phyloP scores from a whole-genome alignment of 805 yeast genomes.

The Saccharomycopsis guyanensis region DNA sequence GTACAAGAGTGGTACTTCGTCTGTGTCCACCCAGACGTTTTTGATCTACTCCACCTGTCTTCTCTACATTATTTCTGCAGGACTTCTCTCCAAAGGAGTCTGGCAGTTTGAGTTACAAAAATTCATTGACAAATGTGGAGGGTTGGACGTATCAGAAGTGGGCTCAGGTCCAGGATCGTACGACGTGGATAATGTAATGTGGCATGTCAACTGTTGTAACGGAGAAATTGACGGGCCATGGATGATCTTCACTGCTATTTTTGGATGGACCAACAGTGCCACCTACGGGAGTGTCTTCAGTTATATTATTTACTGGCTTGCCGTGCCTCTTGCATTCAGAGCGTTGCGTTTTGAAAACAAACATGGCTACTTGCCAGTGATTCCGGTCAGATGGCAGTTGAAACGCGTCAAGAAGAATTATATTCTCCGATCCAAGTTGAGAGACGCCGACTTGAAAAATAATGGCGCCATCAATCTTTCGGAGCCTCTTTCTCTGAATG shows the following conservation, averaged over 20 bases:
- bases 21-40: conserved; percentile 67
- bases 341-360: conserved; percentile 46
- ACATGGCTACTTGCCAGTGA: conserved; percentile 48
- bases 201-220: conserved; percentile 96
- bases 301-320: conserved; percentile 65
- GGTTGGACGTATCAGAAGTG: conserved; percentile 77
- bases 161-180: conserved; percentile 94
- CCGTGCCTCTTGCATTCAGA: conserved; percentile 36
- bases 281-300: conserved; percentile 80
- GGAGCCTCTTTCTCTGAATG: too few species aligned
- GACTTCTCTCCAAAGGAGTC: conserved; percentile 76
- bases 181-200: conserved; percentile 66
- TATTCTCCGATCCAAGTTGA: conserved; percentile 15
- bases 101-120: conserved; percentile 83
- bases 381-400: conserved; percentile 58
- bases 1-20: conserved; percentile 66
- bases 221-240: conserved; percentile 88
- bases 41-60: conserved; percentile 71
- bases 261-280: conserved; percentile 94
- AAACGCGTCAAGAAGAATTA: conserved; percentile 39
- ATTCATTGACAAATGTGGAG: conserved; percentile 67
- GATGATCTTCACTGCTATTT: conserved; percentile 83
- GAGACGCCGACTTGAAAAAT: background rate
- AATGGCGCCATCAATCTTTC: too few species aligned
- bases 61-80: conserved; percentile 79